Evolutionary conservation across 2,329 filamentous ascomycete species (phyloP).

Genomic region (Cercospora sp.): DNA sequence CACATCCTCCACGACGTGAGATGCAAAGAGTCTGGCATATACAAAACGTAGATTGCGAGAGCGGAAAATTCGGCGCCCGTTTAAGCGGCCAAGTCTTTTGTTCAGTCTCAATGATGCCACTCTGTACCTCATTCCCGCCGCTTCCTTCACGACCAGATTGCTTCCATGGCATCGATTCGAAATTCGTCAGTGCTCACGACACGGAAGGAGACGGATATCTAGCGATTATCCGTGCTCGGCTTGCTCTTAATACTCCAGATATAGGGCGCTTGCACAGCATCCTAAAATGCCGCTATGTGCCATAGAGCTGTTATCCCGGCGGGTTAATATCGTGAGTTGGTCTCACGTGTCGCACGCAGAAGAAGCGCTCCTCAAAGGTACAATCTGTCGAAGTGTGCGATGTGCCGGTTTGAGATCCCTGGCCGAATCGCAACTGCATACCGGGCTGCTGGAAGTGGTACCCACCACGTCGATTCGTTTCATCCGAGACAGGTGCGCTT

Average conservation of each 20-base stretch:
- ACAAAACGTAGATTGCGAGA: conserved; percentile 2
- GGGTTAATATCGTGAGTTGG: background rate
- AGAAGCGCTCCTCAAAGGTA: background rate
- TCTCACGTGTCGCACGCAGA: background rate
- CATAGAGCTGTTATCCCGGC: background rate
- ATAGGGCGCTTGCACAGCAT: background rate
- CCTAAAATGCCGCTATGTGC: background rate
- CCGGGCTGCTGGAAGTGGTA: conserved; percentile 26
- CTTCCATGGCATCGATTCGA: background rate
- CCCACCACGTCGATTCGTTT: conserved; percentile 5
- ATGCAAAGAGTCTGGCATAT: conserved; percentile 17
- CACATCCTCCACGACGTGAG: conserved; percentile 36
- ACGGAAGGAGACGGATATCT: background rate
- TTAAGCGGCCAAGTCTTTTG: background rate
- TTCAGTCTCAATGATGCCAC: background rate
- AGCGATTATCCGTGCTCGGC: background rate
- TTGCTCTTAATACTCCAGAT: background rate
- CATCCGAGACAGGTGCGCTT: background rate
- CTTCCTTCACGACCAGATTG: background rate
- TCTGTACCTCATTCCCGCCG: background rate
- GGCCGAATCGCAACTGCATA: conserved; percentile 11
- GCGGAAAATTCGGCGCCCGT: background rate
- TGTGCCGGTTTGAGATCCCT: conserved; percentile 14
- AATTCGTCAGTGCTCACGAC: background rate
- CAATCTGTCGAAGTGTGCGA: background rate